Evolutionary conservation across 2,329 filamentous ascomycete genomes (phyloP).

Genomic region (Aspergillus carbonarius): DNA sequence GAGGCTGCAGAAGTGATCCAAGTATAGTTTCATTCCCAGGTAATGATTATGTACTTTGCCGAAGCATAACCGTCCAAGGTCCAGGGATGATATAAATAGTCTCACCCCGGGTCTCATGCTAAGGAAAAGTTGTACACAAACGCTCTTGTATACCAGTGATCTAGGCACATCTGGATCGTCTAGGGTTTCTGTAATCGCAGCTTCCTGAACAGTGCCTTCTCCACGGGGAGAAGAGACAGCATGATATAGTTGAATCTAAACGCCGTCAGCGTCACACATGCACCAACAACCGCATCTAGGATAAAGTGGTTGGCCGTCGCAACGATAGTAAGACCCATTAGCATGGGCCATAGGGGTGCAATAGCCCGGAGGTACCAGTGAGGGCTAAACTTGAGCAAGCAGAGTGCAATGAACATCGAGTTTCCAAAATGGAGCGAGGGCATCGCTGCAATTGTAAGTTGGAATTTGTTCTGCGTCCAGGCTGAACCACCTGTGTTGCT

Average conservation of each 20-base stretch:
- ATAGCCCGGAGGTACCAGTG: constrained; percentile 38
- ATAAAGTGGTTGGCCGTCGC: constrained; percentile 69
- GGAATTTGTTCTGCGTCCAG: constrained; percentile 50
- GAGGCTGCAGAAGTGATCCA: neutral
- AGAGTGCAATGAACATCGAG: constrained; percentile 30
- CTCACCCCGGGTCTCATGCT: neutral
- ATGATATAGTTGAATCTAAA: constrained; percentile 23
- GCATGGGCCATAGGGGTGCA: constrained; percentile 45
- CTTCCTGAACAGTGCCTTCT: constrained; percentile 19
- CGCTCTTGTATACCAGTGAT: neutral
- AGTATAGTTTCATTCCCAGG: neutral
- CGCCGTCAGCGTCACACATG: constrained; percentile 31
- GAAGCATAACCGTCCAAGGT: neutral
- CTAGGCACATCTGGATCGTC: neutral
- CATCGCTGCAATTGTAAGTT: constrained; percentile 52
- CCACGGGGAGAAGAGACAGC: constrained; percentile 24
- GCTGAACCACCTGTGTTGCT: constrained; percentile 20
- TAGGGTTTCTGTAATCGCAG: constrained; percentile 27
- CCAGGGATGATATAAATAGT: neutral
- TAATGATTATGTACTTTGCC: neutral
- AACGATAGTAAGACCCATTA: constrained; percentile 58
- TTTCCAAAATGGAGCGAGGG: constrained; percentile 51
- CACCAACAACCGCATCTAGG: constrained; percentile 65
- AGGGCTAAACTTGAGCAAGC: constrained; percentile 41
- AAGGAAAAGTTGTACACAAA: neutral